phyloP scores from a whole-genome alignment of 495 filamentous ascomycete genomes.

The Aeminium ludgeri region DNA sequence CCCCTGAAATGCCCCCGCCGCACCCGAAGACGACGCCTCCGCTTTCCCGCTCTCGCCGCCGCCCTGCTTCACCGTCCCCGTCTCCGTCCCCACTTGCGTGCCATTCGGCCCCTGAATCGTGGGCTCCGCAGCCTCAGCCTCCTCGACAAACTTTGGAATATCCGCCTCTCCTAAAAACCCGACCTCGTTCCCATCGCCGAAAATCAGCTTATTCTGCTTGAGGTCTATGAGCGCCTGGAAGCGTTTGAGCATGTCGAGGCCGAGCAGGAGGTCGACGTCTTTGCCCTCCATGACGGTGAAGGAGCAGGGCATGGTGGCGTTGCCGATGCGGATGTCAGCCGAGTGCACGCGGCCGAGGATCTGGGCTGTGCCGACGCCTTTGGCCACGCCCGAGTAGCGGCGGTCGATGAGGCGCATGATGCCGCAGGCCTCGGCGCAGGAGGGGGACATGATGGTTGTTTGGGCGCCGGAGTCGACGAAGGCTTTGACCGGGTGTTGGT shows the following conservation, averaged over 20 bases:
- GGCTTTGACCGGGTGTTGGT: slow-evolving; percentile 78
- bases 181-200: slow-evolving; percentile 65
- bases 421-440: slow-evolving; percentile 74
- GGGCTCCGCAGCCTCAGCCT: slow-evolving; percentile 60
- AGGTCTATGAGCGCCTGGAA: slow-evolving; percentile 90
- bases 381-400: slow-evolving; percentile 77
- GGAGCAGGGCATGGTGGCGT: slow-evolving; percentile 70
- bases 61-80: slow-evolving; percentile 60
- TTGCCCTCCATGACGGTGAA: slow-evolving; percentile 99
- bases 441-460: slow-evolving; percentile 95
- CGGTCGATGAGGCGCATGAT: slow-evolving; percentile 95
- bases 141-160: slow-evolving; percentile 65
- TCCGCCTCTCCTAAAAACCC: slow-evolving; percentile 84
- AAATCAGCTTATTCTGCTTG: slow-evolving; percentile 56
- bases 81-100: slow-evolving; percentile 63
- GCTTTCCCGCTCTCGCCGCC: slow-evolving; percentile 27
- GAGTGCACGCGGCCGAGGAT: slow-evolving; percentile 91
- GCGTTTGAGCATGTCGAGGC: slow-evolving; percentile 88
- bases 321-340: slow-evolving; percentile 83
- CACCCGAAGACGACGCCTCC: slow-evolving; percentile 14
- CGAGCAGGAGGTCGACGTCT: slow-evolving; percentile 84
- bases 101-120: slow-evolving; percentile 73
- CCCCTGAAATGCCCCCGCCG: slow-evolving; percentile 6
- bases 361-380: slow-evolving; percentile 81
- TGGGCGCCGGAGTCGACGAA: slow-evolving; percentile 97